Evolutionary conservation across 192 early-diverging fungal genomes (phyloP).

Genomic region (Podila minutissima): DNA sequence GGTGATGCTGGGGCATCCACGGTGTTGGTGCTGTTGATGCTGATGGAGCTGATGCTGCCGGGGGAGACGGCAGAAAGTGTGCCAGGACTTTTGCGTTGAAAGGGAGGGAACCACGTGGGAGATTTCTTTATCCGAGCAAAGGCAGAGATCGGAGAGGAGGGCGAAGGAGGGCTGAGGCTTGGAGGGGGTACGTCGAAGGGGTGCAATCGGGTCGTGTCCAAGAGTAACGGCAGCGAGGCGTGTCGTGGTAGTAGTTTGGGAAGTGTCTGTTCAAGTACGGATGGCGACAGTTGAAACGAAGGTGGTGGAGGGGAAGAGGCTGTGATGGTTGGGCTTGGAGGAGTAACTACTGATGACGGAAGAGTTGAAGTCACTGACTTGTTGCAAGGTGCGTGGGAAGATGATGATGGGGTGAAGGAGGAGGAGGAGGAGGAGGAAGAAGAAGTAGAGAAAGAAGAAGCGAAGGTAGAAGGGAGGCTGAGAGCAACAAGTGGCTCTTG

Average conservation of each 20-base stretch:
- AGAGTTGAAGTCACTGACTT: not conserved
- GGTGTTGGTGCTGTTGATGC: not conserved
- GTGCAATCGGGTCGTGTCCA: not conserved
- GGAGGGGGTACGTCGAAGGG: not conserved
- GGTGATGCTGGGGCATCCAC: not conserved
- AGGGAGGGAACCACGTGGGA: not conserved
- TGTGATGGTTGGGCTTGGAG: not conserved
- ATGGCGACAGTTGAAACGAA: not conserved
- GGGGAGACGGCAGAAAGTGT: not conserved
- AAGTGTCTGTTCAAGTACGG: not conserved
- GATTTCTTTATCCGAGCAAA: not conserved
- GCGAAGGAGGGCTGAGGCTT: not conserved
- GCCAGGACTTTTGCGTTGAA: not conserved
- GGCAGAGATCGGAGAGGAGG: not conserved
- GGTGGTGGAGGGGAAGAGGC: not conserved
- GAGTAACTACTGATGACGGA: not conserved
- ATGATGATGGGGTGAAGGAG: not conserved
- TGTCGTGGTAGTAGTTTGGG: not conserved
- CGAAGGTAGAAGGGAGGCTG: too few species aligned
- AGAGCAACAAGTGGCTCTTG: too few species aligned
- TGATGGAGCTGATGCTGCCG: constrained; percentile 1
- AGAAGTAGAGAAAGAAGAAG: not conserved
- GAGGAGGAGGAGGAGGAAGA: not conserved
- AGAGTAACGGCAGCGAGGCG: not conserved
- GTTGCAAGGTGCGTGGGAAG: not conserved